Evolutionary conservation across 108 stramenopile genomes (phyloP).

Genomic region (Skeletonema costatum): DNA sequence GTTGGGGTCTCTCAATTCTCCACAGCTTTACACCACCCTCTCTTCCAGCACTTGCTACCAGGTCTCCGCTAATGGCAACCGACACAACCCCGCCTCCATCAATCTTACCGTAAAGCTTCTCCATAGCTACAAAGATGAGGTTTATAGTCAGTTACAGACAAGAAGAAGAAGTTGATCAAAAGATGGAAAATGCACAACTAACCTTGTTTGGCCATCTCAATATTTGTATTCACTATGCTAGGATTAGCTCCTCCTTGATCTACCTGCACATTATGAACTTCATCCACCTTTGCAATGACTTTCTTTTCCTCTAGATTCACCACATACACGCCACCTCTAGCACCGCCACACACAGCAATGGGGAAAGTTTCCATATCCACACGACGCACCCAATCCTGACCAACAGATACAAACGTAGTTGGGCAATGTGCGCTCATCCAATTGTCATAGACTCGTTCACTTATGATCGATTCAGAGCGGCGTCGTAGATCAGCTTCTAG

Average conservation of each 20-base stretch:
- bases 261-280: conserved; percentile 30
- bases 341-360: conserved; percentile 62
- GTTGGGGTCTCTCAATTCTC: conserved; percentile 8
- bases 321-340: conserved; percentile 58
- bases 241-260: conserved; percentile 1
- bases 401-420: conserved; percentile 20
- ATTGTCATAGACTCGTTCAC: conserved; percentile 9
- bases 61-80: conserved; percentile 44
- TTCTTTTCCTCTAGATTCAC: conserved; percentile 58
- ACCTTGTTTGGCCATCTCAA: conserved; percentile 14
- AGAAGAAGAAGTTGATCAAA: no score
- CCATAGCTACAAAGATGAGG: conserved; percentile 3
- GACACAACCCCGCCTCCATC: conserved; percentile 64
- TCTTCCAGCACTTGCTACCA: conserved; percentile 56
- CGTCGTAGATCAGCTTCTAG: conserved; percentile 10
- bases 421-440: conserved; percentile 26
- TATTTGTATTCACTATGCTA: background rate
- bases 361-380: conserved; percentile 67
- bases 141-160: no score
- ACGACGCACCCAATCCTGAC: conserved; percentile 66
- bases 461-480: conserved; percentile 10
- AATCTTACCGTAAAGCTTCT: conserved; percentile 49
- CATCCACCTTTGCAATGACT: conserved; percentile 33
- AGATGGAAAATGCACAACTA: no score
- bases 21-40: conserved; percentile 63